These are phyloP conservation scores for Talaromyces sp. DNA, from an alignment of 2,329 filamentous ascomycete species.

Conservation along the genomic window DNA sequence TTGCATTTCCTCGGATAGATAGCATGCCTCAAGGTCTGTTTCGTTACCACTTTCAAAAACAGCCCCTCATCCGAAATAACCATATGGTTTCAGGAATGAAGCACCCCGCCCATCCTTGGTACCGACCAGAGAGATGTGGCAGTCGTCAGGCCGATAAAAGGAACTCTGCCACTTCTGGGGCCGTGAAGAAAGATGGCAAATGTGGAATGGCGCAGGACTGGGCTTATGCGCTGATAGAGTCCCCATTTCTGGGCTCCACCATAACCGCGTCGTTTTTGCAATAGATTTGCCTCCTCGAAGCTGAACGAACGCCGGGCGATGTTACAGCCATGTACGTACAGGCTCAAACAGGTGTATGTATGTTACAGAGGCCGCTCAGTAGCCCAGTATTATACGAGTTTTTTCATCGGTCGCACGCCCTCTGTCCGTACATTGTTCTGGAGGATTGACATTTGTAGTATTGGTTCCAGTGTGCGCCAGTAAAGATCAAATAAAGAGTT, in stretches of 20 bases:
- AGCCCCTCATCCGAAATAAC: not conserved
- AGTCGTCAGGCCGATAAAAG: constrained; percentile 1
- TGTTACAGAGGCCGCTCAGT: not conserved
- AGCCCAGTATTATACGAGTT: not conserved
- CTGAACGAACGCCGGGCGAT: not conserved
- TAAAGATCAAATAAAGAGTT: not conserved
- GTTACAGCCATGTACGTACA: not conserved
- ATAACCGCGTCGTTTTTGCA: constrained; percentile 1
- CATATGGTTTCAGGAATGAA: constrained; percentile 4
- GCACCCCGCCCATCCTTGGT: constrained; percentile 4
- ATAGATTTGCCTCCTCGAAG: constrained; percentile 12
- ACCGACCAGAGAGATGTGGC: not conserved
- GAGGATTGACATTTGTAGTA: not conserved
- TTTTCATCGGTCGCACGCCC: not conserved
- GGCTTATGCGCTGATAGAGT: constrained; percentile 4
- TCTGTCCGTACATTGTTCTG: not conserved
- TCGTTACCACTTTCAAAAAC: not conserved
- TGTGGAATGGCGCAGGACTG: constrained; percentile 10
- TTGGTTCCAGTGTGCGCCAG: not conserved
- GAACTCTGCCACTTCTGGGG: not conserved
- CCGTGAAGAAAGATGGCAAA: not conserved
- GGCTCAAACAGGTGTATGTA: not conserved
- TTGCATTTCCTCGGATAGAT: not conserved
- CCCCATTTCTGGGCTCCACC: constrained; percentile 15
- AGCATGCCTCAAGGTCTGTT: not conserved